Evolutionary conservation across 768 basidiomycete genomes (phyloP).

Genomic region (Auriscalpium orientale): DNA sequence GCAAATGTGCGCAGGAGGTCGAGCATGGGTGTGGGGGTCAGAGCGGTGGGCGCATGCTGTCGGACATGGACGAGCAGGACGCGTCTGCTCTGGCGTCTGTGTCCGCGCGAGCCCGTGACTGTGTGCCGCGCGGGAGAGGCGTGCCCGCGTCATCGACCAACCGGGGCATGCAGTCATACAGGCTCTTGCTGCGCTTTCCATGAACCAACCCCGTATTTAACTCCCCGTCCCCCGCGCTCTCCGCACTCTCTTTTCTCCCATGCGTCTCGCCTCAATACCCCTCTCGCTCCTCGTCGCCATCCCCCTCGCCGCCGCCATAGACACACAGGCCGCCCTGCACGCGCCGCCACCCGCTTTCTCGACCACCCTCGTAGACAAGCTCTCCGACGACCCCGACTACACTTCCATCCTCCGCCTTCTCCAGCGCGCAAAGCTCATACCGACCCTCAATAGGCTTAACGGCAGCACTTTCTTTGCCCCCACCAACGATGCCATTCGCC

Average conservation of each 20-base stretch:
- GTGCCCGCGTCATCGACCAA: constrained; percentile 2
- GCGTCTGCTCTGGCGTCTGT: too few species aligned
- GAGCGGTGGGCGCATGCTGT: not conserved
- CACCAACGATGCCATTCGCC: constrained; percentile 82
- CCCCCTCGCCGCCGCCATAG: constrained; percentile 26
- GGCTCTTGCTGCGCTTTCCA: not conserved
- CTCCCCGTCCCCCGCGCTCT: not conserved
- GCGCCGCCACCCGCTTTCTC: constrained; percentile 26
- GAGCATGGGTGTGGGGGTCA: constrained; percentile 31
- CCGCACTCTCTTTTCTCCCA: constrained; percentile 10
- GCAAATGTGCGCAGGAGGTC: constrained; percentile 38
- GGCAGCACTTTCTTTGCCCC: constrained; percentile 88
- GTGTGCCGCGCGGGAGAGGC: not conserved
- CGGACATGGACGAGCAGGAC: not conserved
- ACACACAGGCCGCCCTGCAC: constrained; percentile 28
- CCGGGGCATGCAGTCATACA: not conserved
- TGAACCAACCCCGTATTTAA: not conserved
- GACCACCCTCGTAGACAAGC: constrained; percentile 69
- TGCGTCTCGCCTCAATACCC: constrained; percentile 30
- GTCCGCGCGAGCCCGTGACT: too few species aligned
- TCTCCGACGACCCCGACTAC: constrained; percentile 72
- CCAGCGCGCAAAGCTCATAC: constrained; percentile 81
- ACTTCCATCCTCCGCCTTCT: constrained; percentile 66
- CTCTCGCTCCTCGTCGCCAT: constrained; percentile 28
- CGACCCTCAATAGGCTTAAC: constrained; percentile 83